Evolutionary conservation across 2,329 filamentous ascomycete species (phyloP), one percentile per base, ranked within the genome.

Genomic region (Ophiosphaerella herpotricha): DNA sequence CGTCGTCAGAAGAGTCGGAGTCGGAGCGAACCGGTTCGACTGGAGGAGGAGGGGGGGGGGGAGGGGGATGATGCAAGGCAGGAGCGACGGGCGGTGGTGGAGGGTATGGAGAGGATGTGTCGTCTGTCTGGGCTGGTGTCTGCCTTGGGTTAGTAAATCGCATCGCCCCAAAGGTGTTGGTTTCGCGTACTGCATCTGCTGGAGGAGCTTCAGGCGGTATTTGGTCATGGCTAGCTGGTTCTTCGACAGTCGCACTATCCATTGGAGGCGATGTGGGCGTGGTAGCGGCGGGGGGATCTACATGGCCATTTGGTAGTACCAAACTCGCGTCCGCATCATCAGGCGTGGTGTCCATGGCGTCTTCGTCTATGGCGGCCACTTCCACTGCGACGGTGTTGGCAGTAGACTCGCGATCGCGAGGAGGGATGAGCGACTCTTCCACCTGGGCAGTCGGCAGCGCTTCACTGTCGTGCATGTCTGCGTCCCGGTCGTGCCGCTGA

Each of bases 341-440:
- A 6, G 69, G 65, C 7, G 71, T 70, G 14, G 67, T 74, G 46
- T 75, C 73, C 73, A 75, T 75, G 34, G 61, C 64, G 46, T 75
- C 72, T 14, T 71, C 70, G 39, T 71, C 67, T 14, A 67, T 55
- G 13, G 61, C 61, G 9, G 65, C 63, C 39, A 67, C 60, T 31
- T 68, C 61, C 8, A 70, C 58, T 16, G 65, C 67, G 32, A 70
- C 57, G 18, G 54, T 59, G 40, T 34, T 55, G 5, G 46, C 38
- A 4, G 58, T 33, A 37, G 60, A 41, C 33, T 57, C 49, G 36
- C 38, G 44, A 40, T 52, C 42, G 44, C 24, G 46, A 35, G 50
- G 43, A 16, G 43, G 13, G 11, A 2, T 14, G n/a, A 35, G 32
- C 4, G 46, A 21, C 23, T 58, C 47, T 16, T 48, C 29, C 13